Percentiles rank a stretch among this genome's conserved stretches.
These are phyloP conservation scores for Pythium aphanidermatum DNA, from an alignment of 352 stramenopile species.

Conservation along the genomic window DNA sequence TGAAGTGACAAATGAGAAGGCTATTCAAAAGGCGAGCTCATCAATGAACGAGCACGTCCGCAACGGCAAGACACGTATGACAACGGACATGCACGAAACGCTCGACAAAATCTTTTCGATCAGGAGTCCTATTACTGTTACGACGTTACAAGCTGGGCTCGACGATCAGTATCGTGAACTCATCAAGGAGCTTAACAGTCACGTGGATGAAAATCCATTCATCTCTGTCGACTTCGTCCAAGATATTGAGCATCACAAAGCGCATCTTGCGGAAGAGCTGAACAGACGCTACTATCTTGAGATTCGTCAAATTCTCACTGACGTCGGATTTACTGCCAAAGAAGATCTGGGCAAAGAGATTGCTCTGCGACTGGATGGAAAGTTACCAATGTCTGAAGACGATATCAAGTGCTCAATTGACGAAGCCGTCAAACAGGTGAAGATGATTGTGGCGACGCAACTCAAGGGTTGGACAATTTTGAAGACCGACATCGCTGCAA, in stretches of 20 bases:
- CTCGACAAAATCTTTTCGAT: constrained; percentile 51
- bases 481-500: constrained; percentile 50
- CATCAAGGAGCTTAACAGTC: constrained; percentile 21
- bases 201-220: constrained; percentile 25
- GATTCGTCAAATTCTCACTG: constrained; percentile 68
- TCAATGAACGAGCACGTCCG: constrained; percentile 46
- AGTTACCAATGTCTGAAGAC: constrained; percentile 56
- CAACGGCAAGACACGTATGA: constrained; percentile 52
- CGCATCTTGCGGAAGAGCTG: constrained; percentile 53
- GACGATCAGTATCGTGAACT: constrained; percentile 39
- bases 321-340: constrained; percentile 51
- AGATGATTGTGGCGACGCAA: constrained; percentile 36
- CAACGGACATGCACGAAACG: constrained; percentile 48
- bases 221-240: constrained; percentile 36
- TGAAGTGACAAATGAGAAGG: constrained; percentile 65
- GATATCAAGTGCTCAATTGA: constrained; percentile 59
- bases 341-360: constrained; percentile 65
- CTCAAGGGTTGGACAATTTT: constrained; percentile 73
- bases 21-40: constrained; percentile 50
- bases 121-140: constrained; percentile 45
- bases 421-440: constrained; percentile 46
- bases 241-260: constrained; percentile 62
- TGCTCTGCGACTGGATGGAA: constrained; percentile 51
- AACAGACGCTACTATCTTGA: constrained; percentile 74
- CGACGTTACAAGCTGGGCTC: constrained; percentile 48